phyloP scores from a whole-genome alignment of 2,329 filamentous ascomycete genomes.

The Aureobasidium musti region DNA sequence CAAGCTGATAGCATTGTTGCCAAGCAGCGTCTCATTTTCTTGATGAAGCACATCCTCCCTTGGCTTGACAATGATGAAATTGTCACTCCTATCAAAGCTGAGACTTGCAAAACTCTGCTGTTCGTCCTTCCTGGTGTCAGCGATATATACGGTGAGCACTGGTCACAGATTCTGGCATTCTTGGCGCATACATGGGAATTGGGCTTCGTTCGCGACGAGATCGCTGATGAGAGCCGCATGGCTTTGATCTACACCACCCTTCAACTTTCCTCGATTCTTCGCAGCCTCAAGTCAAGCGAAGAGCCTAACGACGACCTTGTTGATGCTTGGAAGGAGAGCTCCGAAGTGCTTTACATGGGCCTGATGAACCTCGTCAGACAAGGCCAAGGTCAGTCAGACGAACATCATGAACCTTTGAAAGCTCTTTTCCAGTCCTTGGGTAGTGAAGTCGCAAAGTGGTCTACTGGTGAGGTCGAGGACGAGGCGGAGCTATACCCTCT shows the following conservation, averaged over 20 bases:
- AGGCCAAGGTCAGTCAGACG: conserved; percentile 50
- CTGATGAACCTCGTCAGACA: conserved; percentile 65
- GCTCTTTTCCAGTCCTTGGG: conserved; percentile 75
- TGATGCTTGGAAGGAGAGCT: conserved; percentile 67
- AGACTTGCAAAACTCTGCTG: conserved; percentile 55
- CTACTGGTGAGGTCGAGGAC: conserved; percentile 63
- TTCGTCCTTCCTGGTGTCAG: conserved; percentile 70
- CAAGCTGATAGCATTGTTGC: conserved; percentile 52
- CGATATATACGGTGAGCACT: conserved; percentile 85
- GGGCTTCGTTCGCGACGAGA: conserved; percentile 21
- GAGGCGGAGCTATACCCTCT: conserved; percentile 71
- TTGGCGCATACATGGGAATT: conserved; percentile 44
- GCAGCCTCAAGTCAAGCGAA: conserved; percentile 55
- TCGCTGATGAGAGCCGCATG: conserved; percentile 34
- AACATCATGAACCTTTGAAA: conserved; percentile 65
- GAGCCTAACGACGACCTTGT: conserved; percentile 84
- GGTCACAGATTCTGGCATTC: conserved; percentile 57
- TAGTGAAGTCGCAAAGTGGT: conserved; percentile 66
- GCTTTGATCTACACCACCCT: conserved; percentile 67
- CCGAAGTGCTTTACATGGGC: conserved; percentile 57
- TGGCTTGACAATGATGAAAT: conserved; percentile 61
- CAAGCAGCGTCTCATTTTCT: conserved; percentile 73
- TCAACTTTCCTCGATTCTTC: conserved; percentile 66
- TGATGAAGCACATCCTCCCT: conserved; percentile 73
- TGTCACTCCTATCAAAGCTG: conserved; percentile 58